Base-by-base conservation (phyloP, 2,329 filamentous ascomycete species). In the Apiospora koreana region DNA sequence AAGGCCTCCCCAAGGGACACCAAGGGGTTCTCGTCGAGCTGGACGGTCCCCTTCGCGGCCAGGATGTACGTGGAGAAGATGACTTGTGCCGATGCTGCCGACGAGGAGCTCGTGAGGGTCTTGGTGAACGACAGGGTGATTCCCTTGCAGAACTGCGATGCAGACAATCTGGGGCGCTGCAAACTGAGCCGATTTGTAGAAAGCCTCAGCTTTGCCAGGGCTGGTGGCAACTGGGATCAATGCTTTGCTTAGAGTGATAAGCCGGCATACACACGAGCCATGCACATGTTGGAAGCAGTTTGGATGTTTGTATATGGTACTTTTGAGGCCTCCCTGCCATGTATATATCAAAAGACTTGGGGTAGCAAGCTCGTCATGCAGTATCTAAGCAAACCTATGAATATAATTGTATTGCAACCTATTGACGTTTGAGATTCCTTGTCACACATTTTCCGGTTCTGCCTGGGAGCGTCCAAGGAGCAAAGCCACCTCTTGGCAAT, bases 1-100 rank as follows among this genome's bases (percentile, higher is more conserved):
- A 80, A 89, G 35, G 78, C 86, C 48, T 82, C 86, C 58, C 84
- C 88, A 0, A 74, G 81, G 7, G 79, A 89, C 70, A 87, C 87
- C 1, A 85, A 88, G 45, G 93, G 94, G 3, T 97, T 90, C 79
- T 91, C 92, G 14, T 89, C 93, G 0, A 87, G 91, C 18, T 95
- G 93, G 91, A 88, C 89, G 0, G 94, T 97, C 23, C 93, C 95
- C 0, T 97, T 98, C 81, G 93, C 87, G 0, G 91, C 89, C 23
- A 86, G 94, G 68, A 88, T 94, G 80, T 97, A 97, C 79, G 89
- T 98, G 45, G 95, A 98, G 86, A 96, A 95, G 86, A 91, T 97
- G 88, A 81, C 81, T 50, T 98, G 95, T 79, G 78, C 78, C 2
- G 83, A 72, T 12, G 73, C 54, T 16, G 73, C 81, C 1, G 89